Base-by-base conservation (phyloP, 768 basidiomycete genomes). In the Phylloporus sp. region DNA sequence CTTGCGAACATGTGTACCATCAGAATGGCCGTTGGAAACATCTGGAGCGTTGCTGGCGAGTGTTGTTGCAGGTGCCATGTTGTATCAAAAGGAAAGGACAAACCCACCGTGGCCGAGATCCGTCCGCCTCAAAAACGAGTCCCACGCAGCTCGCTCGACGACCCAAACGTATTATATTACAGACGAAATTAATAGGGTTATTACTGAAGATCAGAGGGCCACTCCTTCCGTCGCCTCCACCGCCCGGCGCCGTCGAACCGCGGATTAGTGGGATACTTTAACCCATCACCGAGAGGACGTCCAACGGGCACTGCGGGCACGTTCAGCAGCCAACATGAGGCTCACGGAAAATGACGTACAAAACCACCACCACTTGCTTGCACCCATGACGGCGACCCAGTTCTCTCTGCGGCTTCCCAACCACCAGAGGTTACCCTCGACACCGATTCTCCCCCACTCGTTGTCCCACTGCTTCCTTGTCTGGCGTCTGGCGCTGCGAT, bases 341-440 rank as follows among this genome's bases (percentile, higher is more conserved):
- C 11, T 10, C n/a, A 32, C 27, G 23, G 40, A 16, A 22, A 49
- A 31, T 34, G 22, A 82, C 86, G 79, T 68, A 95, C 93, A 70
- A 56, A 94, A 76, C 93, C 93, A 97, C 34, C 84, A 81, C 66
- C 77, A 76, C 49, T 68, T 66, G 51, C 72, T 79, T 29, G 59
- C 68, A 9, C 94, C 94, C 91, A 97, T 95, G 39, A 87, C 85
- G 44, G 81, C 79, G 58, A 79, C 77, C 93, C 93, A 97, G 57
- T 85, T 86, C 38, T 70, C 72, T 44, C 74, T 66, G 40, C 59
- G 53, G 56, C 75, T 80, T 24, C 88, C 94, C 31, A 81, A 69
- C 84, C 86, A 91, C 94, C 94, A 97, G 7, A 95, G 68, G 63
- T 93, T 85, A 0, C 88, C 92, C 62, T 95, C 94, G 27, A 74